Base-by-base conservation (phyloP, 768 basidiomycete genomes). In the Brasilioporus rufonigricans region DNA sequence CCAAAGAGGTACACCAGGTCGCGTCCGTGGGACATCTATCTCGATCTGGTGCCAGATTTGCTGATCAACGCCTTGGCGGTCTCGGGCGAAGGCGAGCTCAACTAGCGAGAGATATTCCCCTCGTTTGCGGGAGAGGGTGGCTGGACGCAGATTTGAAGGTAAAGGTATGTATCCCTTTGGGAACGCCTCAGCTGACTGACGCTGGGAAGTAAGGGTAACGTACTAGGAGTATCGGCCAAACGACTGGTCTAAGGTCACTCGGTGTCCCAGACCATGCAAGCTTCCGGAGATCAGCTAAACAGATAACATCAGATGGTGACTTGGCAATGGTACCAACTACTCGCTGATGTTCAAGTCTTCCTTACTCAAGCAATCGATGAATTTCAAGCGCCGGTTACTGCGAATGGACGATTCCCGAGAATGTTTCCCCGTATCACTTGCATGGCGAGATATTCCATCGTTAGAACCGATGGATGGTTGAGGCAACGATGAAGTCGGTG, bases 41-140 rank as follows among this genome's bases (percentile, higher is more conserved):
- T 93, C 93, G 62, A 98, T 98, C 72, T 99, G 97, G 73, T 98
- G 97, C 97, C 97, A 98, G 67, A 98, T 96, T 71, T 92, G 90
- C 64, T 94, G 93, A 71, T 99, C 96, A 29, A 96, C 79, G 0
- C 89, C 86, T 53, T 89, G 86, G 29, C 84, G 81, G 54, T 93
- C 93, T 36, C 91, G 81, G 13, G 89, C 85, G 69, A 98, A 99
- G 16, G 97, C 87, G 18, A 94, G 77, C 60, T 91, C 84, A 9
- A 96, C 95, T 56, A 98, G 80, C 16, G 90, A 90, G 38, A 83
- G 80, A 69, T 98, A 98, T 71, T 98, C 97, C 62, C 85, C 84
- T 41, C 97, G 84, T 74, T 98, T 99, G 45, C 93, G 83, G 26
- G 83, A 78, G n/a, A 98, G 80, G 1, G 91, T 91, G 4, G 83